These are phyloP conservation scores for Aristolochia californica DNA, from an alignment of 164 flowering plant species.

Conservation along the genomic window DNA sequence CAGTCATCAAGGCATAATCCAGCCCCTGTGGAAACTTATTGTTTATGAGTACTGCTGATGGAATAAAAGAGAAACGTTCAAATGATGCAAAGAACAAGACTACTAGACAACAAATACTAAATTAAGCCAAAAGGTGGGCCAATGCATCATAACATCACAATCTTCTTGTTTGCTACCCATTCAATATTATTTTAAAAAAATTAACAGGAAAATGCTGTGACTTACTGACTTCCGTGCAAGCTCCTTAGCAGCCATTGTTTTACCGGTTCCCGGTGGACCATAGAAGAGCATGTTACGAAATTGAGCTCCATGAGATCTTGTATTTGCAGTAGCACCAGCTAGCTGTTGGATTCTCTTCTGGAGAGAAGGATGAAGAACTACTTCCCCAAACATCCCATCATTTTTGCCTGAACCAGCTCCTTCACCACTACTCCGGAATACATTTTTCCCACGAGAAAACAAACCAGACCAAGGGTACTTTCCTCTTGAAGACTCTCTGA, in stretches of 20 bases:
- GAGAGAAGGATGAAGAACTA: constrained; percentile 72
- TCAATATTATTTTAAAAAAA: not conserved
- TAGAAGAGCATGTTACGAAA: constrained; percentile 95
- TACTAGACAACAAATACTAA: not conserved
- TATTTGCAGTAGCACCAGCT: constrained; percentile 89
- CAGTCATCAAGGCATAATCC: constrained; percentile 98
- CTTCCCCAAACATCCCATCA: constrained; percentile 85
- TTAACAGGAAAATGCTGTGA: not conserved
- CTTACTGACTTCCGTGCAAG: constrained; percentile 89
- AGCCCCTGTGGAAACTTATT: constrained; percentile 44
- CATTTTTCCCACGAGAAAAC: constrained; percentile 43
- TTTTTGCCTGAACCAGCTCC: constrained; percentile 22
- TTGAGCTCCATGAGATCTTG: constrained; percentile 89
- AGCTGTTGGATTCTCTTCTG: constrained; percentile 77
- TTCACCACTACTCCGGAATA: constrained; percentile 24
- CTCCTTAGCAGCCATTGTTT: constrained; percentile 98
- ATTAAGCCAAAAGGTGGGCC: no score
- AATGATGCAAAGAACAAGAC: not conserved
- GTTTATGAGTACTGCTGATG: not conserved
- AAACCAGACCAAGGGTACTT: constrained; percentile 95
- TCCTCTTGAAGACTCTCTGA: constrained; percentile 91
- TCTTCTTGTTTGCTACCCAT: no score
- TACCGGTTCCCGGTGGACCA: constrained; percentile 99
- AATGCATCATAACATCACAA: no score
- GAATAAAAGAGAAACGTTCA: not conserved